Evolutionary conservation across 345 rosid genomes (phyloP), one percentile per base, ranked within the genome.

Genomic region (Anastatica hierochuntica): DNA sequence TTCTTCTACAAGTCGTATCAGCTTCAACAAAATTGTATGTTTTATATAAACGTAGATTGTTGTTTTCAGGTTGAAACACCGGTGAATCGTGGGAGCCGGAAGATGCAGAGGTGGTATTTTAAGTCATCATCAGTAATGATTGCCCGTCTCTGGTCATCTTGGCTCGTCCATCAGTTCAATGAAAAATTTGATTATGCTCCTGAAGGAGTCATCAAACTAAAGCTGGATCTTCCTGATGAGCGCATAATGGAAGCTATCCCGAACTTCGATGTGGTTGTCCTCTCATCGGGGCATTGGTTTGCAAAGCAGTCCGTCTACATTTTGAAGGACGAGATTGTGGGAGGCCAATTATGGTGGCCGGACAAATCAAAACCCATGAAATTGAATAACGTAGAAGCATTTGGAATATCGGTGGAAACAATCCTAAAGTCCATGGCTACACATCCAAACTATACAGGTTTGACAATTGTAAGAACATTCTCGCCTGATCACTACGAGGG

Each of bases 401-500:
- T 82, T 31, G 88, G 90, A 27, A 83, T 92, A 68, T 85, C 95
- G 17, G 83, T 83, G 0, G 94, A 85, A 76, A 85, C 98, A 26
- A 73, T 72, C 62, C 74, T 92, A 48, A 73, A 82, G 18, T 74
- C 95, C 13, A 40, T 88, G 37, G 80, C 64, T 44, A 60, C 76
- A 23, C 90, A 88, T 50, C 97, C 84, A 1, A 85, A 88, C 70
- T 88, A 68, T 77, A 83, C 72, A 0, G 98, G 98, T 18, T 55
- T 92, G 53, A 68, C 95, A 21, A 92, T 92, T 24, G 23, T 85
- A 48, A 83, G 97, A 16, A 72, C 97, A 10, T 92, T 58, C 70
- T 92, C 98, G 30, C 98, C 97, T 4, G 98, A 92, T 76, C 96
- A 92, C 58, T 92, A 92, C 12, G 98, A 92, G 58, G 96, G 95